Evolutionary conservation across 805 yeast genomes (phyloP).

Genomic region (Huiozyma sinensis): DNA sequence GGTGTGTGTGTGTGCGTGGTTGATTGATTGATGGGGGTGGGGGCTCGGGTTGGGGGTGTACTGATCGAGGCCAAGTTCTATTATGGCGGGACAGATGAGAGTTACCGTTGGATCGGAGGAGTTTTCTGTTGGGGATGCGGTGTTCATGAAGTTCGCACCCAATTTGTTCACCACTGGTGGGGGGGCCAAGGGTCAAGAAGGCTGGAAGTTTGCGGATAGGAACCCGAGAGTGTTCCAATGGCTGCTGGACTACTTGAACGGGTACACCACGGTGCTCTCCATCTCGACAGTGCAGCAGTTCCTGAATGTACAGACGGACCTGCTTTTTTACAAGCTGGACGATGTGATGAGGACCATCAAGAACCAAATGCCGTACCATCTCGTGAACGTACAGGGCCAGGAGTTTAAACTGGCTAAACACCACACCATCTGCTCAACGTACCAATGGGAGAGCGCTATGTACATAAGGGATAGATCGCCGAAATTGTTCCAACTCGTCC

Average conservation of each 20-base stretch:
- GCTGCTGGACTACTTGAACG: constrained; percentile 64
- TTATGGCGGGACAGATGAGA: too few species aligned
- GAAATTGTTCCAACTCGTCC: too few species aligned
- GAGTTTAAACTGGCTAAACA: constrained; percentile 29
- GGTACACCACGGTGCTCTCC: constrained; percentile 49
- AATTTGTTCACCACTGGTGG: background rate
- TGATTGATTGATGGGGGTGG: background rate
- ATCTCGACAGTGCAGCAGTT: constrained; percentile 30
- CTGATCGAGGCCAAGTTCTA: too few species aligned
- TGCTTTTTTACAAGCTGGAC: constrained; percentile 55
- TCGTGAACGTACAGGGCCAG: constrained; percentile 40
- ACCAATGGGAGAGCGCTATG: too few species aligned
- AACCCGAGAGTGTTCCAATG: constrained; percentile 56
- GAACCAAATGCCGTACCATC: background rate
- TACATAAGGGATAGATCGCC: too few species aligned
- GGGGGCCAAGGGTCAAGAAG: background rate
- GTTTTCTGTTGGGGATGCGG: background rate
- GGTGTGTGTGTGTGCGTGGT: background rate
- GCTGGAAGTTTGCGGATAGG: constrained; percentile 23
- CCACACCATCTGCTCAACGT: too few species aligned
- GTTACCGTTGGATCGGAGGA: background rate
- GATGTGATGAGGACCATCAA: constrained; percentile 36
- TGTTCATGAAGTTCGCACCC: background rate
- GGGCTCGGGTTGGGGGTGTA: too few species aligned
- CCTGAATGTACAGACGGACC: constrained; percentile 51